phyloP scores from a whole-genome alignment of 345 rosid species.

The Boechera stricta region DNA sequence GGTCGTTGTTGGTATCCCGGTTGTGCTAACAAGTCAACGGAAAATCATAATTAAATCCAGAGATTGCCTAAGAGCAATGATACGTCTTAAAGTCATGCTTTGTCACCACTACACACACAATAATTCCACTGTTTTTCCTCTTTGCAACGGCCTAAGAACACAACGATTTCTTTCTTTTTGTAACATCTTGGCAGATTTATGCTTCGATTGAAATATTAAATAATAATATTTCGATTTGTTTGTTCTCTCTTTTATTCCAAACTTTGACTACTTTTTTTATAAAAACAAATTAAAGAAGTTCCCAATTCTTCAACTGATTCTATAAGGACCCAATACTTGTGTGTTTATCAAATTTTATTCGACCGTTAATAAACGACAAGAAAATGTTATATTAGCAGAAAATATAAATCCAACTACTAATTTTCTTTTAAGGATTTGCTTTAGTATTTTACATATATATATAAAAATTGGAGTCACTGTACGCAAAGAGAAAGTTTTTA shows the following conservation, averaged over 20 bases:
- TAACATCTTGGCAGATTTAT: slow-evolving; percentile 19
- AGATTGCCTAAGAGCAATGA: slow-evolving; percentile 12
- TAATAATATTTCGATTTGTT: neutral
- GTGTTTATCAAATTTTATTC: neutral
- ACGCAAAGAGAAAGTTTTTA: neutral
- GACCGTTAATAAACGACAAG: no score
- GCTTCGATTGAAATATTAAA: neutral
- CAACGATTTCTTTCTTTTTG: neutral
- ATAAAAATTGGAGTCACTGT: neutral
- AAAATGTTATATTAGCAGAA: no score
- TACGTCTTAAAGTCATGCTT: slow-evolving; percentile 21
- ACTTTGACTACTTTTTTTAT: neutral
- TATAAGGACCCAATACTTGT: neutral
- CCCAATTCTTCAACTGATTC: neutral
- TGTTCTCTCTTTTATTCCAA: slow-evolving; percentile 5
- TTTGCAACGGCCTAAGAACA: slow-evolving; percentile 5
- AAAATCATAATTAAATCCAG: slow-evolving; percentile 27
- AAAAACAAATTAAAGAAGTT: neutral
- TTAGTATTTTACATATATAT: no score
- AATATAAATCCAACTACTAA: neutral
- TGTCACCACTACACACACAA: slow-evolving; percentile 25
- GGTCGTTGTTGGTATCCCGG: slow-evolving; percentile 65
- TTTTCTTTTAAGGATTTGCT: neutral
- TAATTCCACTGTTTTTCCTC: slow-evolving; percentile 26
- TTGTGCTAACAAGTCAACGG: slow-evolving; percentile 46